A percentile compares a stretch with the other conserved stretches of the same genome.
Conservation (phyloP, 2,329 filamentous ascomycete genomes). For the Ophiostoma sp. region DNA sequence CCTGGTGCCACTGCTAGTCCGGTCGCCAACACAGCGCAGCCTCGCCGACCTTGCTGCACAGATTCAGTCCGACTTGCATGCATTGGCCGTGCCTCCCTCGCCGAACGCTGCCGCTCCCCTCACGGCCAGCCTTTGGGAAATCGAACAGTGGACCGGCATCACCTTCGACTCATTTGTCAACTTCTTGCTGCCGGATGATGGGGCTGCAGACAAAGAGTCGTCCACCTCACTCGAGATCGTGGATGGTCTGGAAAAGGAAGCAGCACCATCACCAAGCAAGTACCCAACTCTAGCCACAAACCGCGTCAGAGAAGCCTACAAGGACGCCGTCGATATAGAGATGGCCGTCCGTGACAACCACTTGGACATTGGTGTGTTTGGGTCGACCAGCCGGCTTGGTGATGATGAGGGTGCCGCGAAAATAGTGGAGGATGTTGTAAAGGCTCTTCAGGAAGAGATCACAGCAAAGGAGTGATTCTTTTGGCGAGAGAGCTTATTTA, state of each 20-base stretch:
- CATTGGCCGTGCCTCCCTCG: slow-evolving; percentile 53
- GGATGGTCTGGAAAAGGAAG: background rate
- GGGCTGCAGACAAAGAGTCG: no score
- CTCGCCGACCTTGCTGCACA: slow-evolving; percentile 54
- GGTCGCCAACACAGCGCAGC: slow-evolving; percentile 33
- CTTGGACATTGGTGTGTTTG: slow-evolving; percentile 33
- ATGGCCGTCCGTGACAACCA: slow-evolving; percentile 26
- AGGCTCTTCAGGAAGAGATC: background rate
- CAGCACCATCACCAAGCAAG: background rate
- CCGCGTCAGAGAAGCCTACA: slow-evolving; percentile 36
- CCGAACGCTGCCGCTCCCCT: slow-evolving; percentile 47
- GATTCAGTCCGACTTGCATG: slow-evolving; percentile 68
- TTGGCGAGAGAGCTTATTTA: background rate
- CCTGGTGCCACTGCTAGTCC: slow-evolving; percentile 70
- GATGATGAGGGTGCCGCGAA: background rate
- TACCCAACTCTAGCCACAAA: slow-evolving; percentile 33
- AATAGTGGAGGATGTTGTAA: background rate
- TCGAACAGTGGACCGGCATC: slow-evolving; percentile 72
- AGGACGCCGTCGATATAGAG: slow-evolving; percentile 32
- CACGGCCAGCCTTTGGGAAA: slow-evolving; percentile 66
- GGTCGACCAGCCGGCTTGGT: slow-evolving; percentile 23
- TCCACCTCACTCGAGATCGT: slow-evolving; percentile 11
- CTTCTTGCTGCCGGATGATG: slow-evolving; percentile 58
- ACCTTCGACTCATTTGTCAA: slow-evolving; percentile 75
- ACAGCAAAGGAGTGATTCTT: background rate